phyloP scores from a whole-genome alignment of 2,329 filamentous ascomycete species.

The Neocucurbitaria cava region DNA sequence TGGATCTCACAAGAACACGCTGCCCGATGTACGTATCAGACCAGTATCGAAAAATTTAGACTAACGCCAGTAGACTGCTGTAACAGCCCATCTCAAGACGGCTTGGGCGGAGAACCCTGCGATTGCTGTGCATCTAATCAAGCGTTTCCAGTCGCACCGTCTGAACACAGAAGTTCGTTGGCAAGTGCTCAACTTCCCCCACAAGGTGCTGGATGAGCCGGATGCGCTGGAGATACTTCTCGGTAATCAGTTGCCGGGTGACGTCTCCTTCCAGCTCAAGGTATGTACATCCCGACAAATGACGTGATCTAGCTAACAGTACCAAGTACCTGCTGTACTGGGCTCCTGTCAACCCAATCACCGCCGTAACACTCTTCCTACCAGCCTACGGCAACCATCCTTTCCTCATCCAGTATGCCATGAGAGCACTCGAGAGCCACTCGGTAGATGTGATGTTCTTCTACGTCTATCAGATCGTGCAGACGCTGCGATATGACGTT shows the following conservation, averaged over 20 bases:
- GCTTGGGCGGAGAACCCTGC: slow-evolving; percentile 88
- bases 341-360: slow-evolving; percentile 90
- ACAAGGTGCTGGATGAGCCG: slow-evolving; percentile 80
- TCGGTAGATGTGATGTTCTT: slow-evolving; percentile 98
- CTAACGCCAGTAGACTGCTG: slow-evolving; percentile 55
- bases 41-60: neutral
- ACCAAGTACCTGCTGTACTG: slow-evolving; percentile 86
- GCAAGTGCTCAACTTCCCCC: slow-evolving; percentile 81
- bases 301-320: slow-evolving; percentile 13
- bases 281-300: slow-evolving; percentile 51
- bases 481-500: slow-evolving; percentile 89
- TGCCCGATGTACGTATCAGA: slow-evolving; percentile 47
- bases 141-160: slow-evolving; percentile 77
- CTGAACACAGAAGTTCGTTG: slow-evolving; percentile 79
- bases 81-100: slow-evolving; percentile 73
- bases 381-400: slow-evolving; percentile 91
- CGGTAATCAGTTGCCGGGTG: slow-evolving; percentile 74
- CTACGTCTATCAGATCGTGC: slow-evolving; percentile 97
- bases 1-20: slow-evolving; percentile 51
- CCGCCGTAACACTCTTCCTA: slow-evolving; percentile 90
- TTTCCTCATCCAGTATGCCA: slow-evolving; percentile 94
- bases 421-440: slow-evolving; percentile 92
- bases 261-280: slow-evolving; percentile 86
- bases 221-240: slow-evolving; percentile 85
- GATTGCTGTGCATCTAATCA: slow-evolving; percentile 83